Conservation (phyloP, 192 early-diverging fungal genomes). For the Umbelopsis sp. region DNA sequence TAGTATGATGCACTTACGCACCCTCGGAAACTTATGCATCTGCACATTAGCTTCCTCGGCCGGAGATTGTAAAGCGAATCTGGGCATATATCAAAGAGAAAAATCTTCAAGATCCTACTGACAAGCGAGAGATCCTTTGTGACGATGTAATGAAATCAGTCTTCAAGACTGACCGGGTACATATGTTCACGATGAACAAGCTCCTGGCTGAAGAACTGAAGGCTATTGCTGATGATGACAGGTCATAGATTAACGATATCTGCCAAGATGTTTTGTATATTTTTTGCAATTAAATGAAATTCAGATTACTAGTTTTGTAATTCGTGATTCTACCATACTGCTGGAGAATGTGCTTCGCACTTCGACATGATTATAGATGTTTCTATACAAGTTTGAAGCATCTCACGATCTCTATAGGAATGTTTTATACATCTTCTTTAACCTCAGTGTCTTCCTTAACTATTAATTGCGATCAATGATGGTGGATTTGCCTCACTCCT, state of each 20-base stretch:
- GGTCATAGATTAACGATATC: not conserved
- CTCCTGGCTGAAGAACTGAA: conserved; percentile 49
- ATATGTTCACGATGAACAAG: conserved; percentile 60
- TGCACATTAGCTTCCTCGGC: conserved; percentile 45
- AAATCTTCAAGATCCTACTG: conserved; percentile 47
- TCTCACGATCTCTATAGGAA: too few relatives aligned
- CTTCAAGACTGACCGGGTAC: conserved; percentile 48
- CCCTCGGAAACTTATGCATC: not conserved
- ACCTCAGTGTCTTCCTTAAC: too few relatives aligned
- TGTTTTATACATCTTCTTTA: too few relatives aligned
- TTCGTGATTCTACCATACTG: too few relatives aligned
- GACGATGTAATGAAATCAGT: conserved; percentile 46
- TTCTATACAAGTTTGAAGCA: too few relatives aligned
- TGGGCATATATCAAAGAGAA: conserved; percentile 60
- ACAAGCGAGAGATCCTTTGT: conserved; percentile 49
- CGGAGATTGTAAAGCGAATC: conserved; percentile 55
- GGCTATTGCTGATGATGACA: conserved; percentile 9
- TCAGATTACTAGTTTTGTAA: too few relatives aligned
- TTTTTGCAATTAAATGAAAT: too few relatives aligned
- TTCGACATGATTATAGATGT: too few relatives aligned
- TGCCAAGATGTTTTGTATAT: not conserved
- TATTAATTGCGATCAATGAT: too few relatives aligned
- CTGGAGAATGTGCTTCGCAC: too few relatives aligned
- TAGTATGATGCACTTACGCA: not conserved
- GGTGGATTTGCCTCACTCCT: too few relatives aligned